Conservation (phyloP, 1,284 basidiomycete genomes). For the Leccinum holopus region DNA sequence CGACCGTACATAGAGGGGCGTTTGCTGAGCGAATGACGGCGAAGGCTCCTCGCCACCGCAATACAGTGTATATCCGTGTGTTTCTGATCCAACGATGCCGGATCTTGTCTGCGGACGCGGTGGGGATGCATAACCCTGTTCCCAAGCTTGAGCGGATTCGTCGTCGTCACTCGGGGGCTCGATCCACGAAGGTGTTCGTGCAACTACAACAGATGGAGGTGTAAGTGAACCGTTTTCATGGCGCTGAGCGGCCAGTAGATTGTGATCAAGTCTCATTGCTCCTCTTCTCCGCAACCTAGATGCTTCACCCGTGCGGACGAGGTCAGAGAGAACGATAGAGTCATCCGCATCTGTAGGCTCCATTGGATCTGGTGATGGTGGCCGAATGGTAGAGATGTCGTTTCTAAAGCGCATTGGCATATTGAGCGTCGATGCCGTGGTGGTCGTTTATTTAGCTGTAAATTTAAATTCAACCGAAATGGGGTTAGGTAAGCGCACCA, state of each 20-base stretch:
- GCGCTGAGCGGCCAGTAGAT: constrained; percentile 29
- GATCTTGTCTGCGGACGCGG: constrained; percentile 27
- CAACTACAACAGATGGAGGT: constrained; percentile 31
- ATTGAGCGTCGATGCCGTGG: constrained; percentile 20
- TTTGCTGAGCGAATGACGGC: constrained; percentile 3
- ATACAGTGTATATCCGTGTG: constrained; percentile 44
- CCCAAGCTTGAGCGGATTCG: constrained; percentile 35
- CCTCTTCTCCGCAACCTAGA: constrained; percentile 69
- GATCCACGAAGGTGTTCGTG: constrained; percentile 34
- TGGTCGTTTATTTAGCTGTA: constrained; percentile 24
- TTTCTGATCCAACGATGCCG: constrained; percentile 14
- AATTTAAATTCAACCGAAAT: not conserved
- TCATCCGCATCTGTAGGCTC: constrained; percentile 54
- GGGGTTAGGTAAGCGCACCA: constrained; percentile 7
- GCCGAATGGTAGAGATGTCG: constrained; percentile 9
- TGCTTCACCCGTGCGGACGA: constrained; percentile 66
- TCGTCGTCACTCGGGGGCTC: constrained; percentile 38
- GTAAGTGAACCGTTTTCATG: constrained; percentile 27
- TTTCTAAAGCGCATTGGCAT: constrained; percentile 36
- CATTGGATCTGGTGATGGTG: constrained; percentile 21
- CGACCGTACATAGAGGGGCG: constrained; percentile 34
- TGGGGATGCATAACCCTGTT: constrained; percentile 33
- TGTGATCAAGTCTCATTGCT: constrained; percentile 63
- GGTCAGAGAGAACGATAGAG: constrained; percentile 66
- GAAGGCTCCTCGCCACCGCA: constrained; percentile 45